These are phyloP conservation scores for Rhizopus delemar DNA, from an alignment of 371 early-diverging fungal genomes.

Conservation along the genomic window DNA sequence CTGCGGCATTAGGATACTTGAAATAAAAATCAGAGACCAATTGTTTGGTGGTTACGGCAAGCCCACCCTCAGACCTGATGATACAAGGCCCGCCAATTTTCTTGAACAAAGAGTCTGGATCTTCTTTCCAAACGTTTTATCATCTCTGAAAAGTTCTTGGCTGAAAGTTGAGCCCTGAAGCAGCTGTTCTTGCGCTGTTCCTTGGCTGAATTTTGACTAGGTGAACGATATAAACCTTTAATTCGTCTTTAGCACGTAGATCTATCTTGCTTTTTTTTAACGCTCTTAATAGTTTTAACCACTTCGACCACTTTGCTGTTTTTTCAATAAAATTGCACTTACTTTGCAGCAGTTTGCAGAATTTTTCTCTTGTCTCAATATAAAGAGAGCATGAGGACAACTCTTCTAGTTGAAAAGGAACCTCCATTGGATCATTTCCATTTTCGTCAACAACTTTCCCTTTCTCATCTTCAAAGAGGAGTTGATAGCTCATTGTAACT, in stretches of 20 bases:
- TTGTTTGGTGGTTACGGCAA: conserved; percentile 9
- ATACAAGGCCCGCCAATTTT: conserved; percentile 12
- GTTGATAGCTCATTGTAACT: not conserved
- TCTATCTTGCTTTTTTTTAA: conserved; percentile 2
- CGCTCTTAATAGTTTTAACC: not conserved
- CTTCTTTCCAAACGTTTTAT: conserved; percentile 6
- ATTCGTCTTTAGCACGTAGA: conserved; percentile 6
- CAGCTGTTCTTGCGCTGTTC: conserved; percentile 17
- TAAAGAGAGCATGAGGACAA: not conserved
- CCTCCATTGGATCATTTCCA: conserved; percentile 15
- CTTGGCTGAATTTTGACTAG: conserved; percentile 15
- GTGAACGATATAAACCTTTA: conserved; percentile 14
- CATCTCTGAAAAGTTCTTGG: conserved; percentile 3
- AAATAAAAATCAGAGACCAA: conserved; percentile 1
- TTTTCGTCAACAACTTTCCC: conserved; percentile 14
- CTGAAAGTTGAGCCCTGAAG: conserved; percentile 8
- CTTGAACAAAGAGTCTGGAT: conserved; percentile 14
- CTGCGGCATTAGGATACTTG: conserved; percentile 7
- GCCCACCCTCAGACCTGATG: conserved; percentile 4
- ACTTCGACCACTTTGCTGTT: not conserved
- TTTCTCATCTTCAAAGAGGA: conserved; percentile 15
- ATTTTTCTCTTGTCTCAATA: not conserved
- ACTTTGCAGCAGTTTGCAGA: not conserved
- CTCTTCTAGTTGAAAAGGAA: conserved; percentile 15
- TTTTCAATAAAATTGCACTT: not conserved